These are phyloP conservation scores for Sphagnum magellanicum DNA, from an alignment of 228 moss, liverwort and hornwort species.

Conservation along the genomic window DNA sequence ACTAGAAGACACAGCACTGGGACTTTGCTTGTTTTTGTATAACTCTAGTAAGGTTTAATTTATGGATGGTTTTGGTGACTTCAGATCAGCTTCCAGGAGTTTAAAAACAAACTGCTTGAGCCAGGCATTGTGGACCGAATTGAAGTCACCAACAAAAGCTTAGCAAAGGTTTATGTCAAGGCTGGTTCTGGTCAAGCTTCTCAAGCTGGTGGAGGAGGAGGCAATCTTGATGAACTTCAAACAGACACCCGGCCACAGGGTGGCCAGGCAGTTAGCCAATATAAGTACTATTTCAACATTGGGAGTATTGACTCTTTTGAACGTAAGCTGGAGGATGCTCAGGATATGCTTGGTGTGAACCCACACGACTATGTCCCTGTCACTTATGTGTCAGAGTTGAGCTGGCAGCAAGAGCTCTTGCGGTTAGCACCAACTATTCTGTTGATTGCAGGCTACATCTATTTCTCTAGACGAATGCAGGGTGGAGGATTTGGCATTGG, in stretches of 20 bases:
- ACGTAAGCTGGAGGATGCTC: conserved; percentile 96
- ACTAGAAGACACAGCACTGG: too few relatives aligned
- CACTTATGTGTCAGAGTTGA: conserved; percentile 95
- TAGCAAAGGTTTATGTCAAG: conserved; percentile 86
- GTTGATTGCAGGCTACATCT: conserved; percentile 95
- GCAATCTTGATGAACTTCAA: conserved; percentile 45
- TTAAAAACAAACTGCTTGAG: conserved; percentile 91
- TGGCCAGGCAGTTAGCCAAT: conserved; percentile 51
- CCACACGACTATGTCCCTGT: conserved; percentile 95
- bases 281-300: conserved; percentile 94
- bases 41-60: too few relatives aligned
- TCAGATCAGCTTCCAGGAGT: conserved; percentile 97
- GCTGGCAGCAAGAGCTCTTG: conserved; percentile 98
- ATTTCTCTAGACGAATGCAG: conserved; percentile 94
- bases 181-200: conserved; percentile 18
- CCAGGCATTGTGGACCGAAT: conserved; percentile 88
- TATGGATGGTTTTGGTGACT: neutral
- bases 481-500: conserved; percentile 90
- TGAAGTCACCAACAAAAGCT: conserved; percentile 92
- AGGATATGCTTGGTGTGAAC: conserved; percentile 80
- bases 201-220: neutral
- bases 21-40: too few relatives aligned
- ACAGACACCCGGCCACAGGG: conserved; percentile 53
- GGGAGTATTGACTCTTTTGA: conserved; percentile 99
- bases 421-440: conserved; percentile 94